A percentile compares a stretch with the other conserved stretches of the same genome.
Conservation (phyloP, 345 rosid genomes). For the Moricandia moricandioides region DNA sequence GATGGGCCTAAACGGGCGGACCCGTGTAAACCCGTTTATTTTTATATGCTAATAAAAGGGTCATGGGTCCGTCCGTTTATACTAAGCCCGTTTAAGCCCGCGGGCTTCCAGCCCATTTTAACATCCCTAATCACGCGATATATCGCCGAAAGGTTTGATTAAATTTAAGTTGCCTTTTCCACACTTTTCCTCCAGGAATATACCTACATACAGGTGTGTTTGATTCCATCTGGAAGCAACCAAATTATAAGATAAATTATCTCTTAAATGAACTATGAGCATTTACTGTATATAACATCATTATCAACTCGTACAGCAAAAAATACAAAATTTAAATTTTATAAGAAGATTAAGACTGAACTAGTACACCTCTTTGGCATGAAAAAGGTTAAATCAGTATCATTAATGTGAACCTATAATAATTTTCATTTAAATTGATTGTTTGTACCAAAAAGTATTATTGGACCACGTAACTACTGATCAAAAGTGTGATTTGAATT, state of each 20-base stretch:
- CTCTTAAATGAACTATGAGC: not conserved
- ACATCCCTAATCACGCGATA: constrained; percentile 42
- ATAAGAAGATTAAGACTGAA: not conserved
- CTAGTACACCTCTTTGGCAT: not conserved
- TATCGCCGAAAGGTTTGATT: constrained; percentile 35
- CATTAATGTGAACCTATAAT: not conserved
- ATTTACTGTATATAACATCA: not conserved
- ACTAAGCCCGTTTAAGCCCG: no score
- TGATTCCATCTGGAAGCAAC: constrained; percentile 16
- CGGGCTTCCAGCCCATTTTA: no score
- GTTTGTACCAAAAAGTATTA: not conserved
- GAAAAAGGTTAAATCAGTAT: not conserved
- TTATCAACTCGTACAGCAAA: no score
- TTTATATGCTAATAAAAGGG: no score
- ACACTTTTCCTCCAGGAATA: constrained; percentile 22
- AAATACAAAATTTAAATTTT: no score
- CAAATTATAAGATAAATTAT: not conserved
- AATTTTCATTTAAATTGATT: not conserved
- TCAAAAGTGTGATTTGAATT: not conserved
- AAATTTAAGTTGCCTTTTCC: constrained; percentile 17
- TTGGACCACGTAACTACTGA: constrained; percentile 11
- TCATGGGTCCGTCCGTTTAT: no score
- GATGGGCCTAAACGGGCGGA: no score
- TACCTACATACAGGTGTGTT: constrained; percentile 16
- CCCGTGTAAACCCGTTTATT: no score